Percentiles rank a stretch among this genome's conserved stretches.
These are phyloP conservation scores for Canavalia ensiformis DNA, from an alignment of 306 rosid genomes.

Conservation along the genomic window DNA sequence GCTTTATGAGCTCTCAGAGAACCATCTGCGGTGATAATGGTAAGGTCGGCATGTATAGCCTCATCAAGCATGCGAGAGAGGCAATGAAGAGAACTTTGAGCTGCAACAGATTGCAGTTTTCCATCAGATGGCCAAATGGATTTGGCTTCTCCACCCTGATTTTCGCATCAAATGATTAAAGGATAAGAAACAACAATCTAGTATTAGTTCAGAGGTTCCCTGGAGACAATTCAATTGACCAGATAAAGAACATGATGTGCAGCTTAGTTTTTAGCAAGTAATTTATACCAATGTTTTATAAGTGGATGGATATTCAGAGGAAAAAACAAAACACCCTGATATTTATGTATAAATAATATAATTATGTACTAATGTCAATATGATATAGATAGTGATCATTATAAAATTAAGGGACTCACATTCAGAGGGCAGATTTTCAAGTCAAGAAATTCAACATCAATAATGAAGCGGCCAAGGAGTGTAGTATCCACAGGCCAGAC, in stretches of 20 bases:
- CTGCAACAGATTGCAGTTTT: conserved; percentile 62
- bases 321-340: background rate
- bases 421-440: conserved; percentile 63
- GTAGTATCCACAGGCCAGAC: conserved; percentile 72
- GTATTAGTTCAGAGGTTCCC: background rate
- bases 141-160: conserved; percentile 65
- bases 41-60: conserved; percentile 70
- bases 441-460: conserved; percentile 85
- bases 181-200: conserved; percentile 26
- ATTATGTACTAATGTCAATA: background rate
- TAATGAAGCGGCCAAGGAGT: conserved; percentile 67
- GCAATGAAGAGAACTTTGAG: conserved; percentile 66
- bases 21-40: conserved; percentile 67
- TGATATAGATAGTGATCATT: conserved; percentile 22
- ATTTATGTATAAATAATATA: background rate
- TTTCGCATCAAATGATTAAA: background rate
- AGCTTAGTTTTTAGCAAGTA: background rate
- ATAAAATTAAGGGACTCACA: conserved; percentile 59
- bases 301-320: background rate
- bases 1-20: conserved; percentile 76
- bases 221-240: background rate
- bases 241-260: background rate
- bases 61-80: conserved; percentile 84
- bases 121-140: conserved; percentile 77
- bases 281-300: background rate